Evolutionary conservation across 345 rosid genomes (phyloP), one percentile per base, ranked within the genome.

Genomic region (Citrus cavaleriei): DNA sequence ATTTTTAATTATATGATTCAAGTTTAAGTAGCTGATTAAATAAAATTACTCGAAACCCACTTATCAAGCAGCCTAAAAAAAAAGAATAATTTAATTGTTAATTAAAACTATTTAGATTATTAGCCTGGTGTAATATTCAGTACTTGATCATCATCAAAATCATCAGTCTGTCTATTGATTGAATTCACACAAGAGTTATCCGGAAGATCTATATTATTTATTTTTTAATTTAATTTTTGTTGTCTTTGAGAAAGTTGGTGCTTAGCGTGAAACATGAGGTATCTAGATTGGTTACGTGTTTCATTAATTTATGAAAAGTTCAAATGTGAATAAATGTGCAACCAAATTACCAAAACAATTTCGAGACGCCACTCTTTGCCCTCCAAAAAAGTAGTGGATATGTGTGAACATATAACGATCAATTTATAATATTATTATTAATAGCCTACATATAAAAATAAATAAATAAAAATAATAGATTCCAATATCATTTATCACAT

Each of bases 11-110:
- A 3, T 13, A 12, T 13, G 1, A 46, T 46, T 12, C 0, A 42
- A 42, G 4, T 2, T 42, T 46, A 46, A 0, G 1, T 3, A 0
- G 0, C 0, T 46, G 14, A 46, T 3, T 12, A 13, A 46, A 46
- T 42, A 42, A 46, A 42, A 46, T 3, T 12, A 42, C 0, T 42
- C 0, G 0, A 42, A 42, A 12, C 0, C 0, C 0, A 13, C 1
- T 13, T 3, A 1, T 13, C n/a, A 46, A 12, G 0, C 4, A 3
- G 5, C 1, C 0, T 40, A 10, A 42, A 42, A 12, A n/a, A 12
- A 0, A 42, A 42, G 1, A 12, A 12, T 12, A 46, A 1, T 12
- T 13, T 46, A 46, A 46, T 46, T 46, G 0, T 46, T 46, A 13
- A 13, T 46, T 42, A 46, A 46, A 46, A 13, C 5, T 3, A 46